These are phyloP conservation scores for Cryptococcus maquisensis DNA, from an alignment of 1,284 basidiomycete species.

Conservation along the genomic window DNA sequence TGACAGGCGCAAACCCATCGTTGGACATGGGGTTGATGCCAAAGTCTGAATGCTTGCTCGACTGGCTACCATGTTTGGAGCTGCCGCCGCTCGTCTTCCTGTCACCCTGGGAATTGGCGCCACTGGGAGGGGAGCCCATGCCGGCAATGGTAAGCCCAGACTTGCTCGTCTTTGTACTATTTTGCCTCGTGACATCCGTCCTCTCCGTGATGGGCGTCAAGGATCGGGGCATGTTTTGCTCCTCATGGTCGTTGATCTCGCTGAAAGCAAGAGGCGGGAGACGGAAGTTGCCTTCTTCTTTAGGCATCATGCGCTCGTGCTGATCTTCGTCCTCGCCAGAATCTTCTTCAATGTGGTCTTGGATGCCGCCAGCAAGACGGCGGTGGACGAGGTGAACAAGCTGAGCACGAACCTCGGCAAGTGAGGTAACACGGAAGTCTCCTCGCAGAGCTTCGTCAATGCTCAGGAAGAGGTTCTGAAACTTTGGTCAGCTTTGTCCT, in stretches of 20 bases:
- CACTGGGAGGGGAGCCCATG: neutral
- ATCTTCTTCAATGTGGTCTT: slow-evolving; percentile 5
- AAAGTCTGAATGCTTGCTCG: slow-evolving; percentile 9
- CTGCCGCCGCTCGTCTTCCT: slow-evolving; percentile 14
- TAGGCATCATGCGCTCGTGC: slow-evolving; percentile 9
- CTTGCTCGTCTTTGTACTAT: slow-evolving; percentile 26
- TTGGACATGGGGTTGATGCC: slow-evolving; percentile 1
- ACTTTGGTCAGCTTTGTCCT: neutral
- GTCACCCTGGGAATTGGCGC: neutral
- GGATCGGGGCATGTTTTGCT: slow-evolving; percentile 33
- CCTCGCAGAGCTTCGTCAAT: slow-evolving; percentile 73
- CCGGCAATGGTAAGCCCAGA: slow-evolving; percentile 10
- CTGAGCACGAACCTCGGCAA: slow-evolving; percentile 62
- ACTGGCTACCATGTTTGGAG: slow-evolving; percentile 30
- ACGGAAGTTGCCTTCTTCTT: slow-evolving; percentile 26
- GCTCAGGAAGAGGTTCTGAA: slow-evolving; percentile 80
- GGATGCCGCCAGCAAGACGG: slow-evolving; percentile 56
- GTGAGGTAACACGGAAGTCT: slow-evolving; percentile 73
- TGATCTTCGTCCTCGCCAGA: slow-evolving; percentile 15
- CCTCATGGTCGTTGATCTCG: neutral
- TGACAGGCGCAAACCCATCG: slow-evolving; percentile 8
- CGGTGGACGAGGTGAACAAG: slow-evolving; percentile 63
- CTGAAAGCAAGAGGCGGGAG: slow-evolving; percentile 40
- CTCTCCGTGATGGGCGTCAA: slow-evolving; percentile 56
- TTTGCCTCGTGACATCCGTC: slow-evolving; percentile 38